Evolutionary conservation across 768 basidiomycete species (phyloP).

Genomic region (Pholiota conissans): DNA sequence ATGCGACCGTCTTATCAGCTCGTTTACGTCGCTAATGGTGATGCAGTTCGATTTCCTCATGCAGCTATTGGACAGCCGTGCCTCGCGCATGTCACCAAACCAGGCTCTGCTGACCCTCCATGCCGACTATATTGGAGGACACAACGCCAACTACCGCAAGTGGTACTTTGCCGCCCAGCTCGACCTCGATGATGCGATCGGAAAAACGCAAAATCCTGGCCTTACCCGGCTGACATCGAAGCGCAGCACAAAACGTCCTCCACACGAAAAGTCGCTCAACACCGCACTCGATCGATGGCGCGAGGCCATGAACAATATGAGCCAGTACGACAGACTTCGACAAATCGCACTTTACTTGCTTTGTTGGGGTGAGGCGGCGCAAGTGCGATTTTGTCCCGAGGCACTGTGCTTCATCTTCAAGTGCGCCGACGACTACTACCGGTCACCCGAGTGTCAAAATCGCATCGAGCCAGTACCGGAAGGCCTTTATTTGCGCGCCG

Average conservation of each 20-base stretch:
- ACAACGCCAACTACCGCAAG: slow-evolving; percentile 98
- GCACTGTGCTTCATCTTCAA: slow-evolving; percentile 99
- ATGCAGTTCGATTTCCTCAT: slow-evolving; percentile 93
- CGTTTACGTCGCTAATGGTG: neutral
- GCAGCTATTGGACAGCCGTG: slow-evolving; percentile 95
- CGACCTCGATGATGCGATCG: slow-evolving; percentile 96
- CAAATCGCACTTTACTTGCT: slow-evolving; percentile 95
- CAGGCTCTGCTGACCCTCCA: slow-evolving; percentile 94
- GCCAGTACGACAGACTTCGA: slow-evolving; percentile 93
- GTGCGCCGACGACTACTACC: slow-evolving; percentile 99
- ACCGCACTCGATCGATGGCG: slow-evolving; percentile 92
- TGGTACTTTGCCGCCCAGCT: slow-evolving; percentile 99
- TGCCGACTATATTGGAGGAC: slow-evolving; percentile 98
- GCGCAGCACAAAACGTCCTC: slow-evolving; percentile 47
- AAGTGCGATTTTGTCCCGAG: slow-evolving; percentile 95
- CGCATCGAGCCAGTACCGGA: slow-evolving; percentile 90
- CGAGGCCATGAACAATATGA: slow-evolving; percentile 98
- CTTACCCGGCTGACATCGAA: slow-evolving; percentile 80
- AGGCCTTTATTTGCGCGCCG: slow-evolving; percentile 88
- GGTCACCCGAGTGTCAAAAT: slow-evolving; percentile 96
- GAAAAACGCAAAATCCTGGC: slow-evolving; percentile 89
- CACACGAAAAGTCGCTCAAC: slow-evolving; percentile 66
- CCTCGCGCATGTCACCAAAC: slow-evolving; percentile 95
- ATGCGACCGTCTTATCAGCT: slow-evolving; percentile 12
- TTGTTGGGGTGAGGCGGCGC: slow-evolving; percentile 98